Evolutionary conservation across 306 rosid genomes (phyloP).

Genomic region (Pachyrhizus erosus): DNA sequence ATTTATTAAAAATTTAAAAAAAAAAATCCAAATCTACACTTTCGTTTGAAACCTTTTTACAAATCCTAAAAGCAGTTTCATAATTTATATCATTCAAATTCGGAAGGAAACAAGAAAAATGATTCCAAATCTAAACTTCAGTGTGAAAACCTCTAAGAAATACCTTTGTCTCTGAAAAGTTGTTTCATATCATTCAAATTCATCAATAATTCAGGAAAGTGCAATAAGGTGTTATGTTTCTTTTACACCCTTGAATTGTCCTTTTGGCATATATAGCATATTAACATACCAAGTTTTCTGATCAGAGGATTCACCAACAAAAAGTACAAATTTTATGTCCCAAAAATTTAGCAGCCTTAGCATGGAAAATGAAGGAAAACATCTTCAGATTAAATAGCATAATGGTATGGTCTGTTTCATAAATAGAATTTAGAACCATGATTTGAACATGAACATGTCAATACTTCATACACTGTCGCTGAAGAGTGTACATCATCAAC

Average conservation of each 20-base stretch:
- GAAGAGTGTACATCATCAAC: slow-evolving; percentile 5
- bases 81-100: not conserved
- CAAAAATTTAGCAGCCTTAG: not conserved
- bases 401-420: not conserved
- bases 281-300: not conserved
- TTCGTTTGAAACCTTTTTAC: not conserved
- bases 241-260: not conserved
- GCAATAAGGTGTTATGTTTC: not conserved
- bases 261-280: not conserved
- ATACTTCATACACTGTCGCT: not conserved
- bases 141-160: too few relatives aligned
- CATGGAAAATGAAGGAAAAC: not conserved
- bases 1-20: not conserved
- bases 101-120: not conserved
- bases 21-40: not conserved
- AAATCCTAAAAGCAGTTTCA: not conserved
- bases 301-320: slow-evolving; percentile 4
- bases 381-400: slow-evolving; percentile 4
- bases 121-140: too few relatives aligned
- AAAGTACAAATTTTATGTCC: not conserved
- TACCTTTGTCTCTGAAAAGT: too few relatives aligned
- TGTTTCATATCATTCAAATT: too few relatives aligned
- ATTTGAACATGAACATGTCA: not conserved
- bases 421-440: not conserved
- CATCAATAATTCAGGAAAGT: not conserved